phyloP scores from a whole-genome alignment of 305 asterid genomes.

The Fraxinus dipetala region DNA sequence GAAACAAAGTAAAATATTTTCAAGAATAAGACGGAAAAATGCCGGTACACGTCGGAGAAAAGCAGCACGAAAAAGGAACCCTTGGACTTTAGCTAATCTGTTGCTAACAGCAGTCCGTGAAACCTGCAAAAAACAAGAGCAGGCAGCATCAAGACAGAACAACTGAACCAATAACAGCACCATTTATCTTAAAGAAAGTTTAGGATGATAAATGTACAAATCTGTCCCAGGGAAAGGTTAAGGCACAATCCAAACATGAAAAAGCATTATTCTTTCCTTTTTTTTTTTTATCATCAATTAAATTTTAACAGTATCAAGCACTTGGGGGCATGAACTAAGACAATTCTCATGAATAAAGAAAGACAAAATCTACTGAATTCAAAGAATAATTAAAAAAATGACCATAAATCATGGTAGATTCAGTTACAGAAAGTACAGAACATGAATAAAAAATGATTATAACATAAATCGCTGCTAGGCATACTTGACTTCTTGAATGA shows the following conservation, averaged over 20 bases:
- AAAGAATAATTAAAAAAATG: not conserved
- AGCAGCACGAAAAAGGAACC: constrained; percentile 93
- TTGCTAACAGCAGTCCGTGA: constrained; percentile 89
- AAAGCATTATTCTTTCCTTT: not conserved
- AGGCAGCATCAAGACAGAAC: constrained; percentile 21
- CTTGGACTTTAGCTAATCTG: constrained; percentile 98
- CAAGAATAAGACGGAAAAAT: constrained; percentile 85
- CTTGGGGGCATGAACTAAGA: constrained; percentile 5
- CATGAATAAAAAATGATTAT: constrained; percentile 13
- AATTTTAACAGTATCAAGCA: not conserved
- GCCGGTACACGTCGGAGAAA: constrained; percentile 94
- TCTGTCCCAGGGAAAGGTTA: not conserved
- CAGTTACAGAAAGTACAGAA: constrained; percentile 19
- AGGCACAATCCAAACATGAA: constrained; percentile 6
- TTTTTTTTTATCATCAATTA: not conserved
- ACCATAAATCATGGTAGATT: constrained; percentile 13
- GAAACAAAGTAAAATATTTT: constrained; percentile 84
- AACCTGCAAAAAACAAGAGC: constrained; percentile 52
- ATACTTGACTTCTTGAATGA: constrained; percentile 25
- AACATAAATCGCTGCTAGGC: not conserved
- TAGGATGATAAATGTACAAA: not conserved
- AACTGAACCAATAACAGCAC: not conserved
- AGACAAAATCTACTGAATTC: not conserved
- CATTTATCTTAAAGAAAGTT: not conserved
- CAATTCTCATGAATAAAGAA: constrained; percentile 2